A percentile compares a stretch with the other conserved stretches of the same genome.
Conservation (phyloP, 176 grass and related monocot species). For the Cymbopogon citratus region DNA sequence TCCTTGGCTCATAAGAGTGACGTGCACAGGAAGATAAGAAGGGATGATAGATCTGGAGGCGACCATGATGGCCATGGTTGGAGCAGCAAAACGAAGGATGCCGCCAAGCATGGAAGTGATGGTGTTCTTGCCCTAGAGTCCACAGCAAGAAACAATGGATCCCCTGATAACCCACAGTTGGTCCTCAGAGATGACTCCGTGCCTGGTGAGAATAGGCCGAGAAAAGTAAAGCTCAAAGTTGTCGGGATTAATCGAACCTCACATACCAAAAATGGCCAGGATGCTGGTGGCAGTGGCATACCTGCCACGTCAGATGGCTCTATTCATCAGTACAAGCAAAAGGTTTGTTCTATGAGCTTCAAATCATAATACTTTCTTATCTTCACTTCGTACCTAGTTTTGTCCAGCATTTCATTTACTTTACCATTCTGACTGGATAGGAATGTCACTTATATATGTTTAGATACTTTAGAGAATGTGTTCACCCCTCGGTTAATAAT, state of each 20-base stretch:
- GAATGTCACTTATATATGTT: neutral
- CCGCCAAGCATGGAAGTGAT: conserved; percentile 24
- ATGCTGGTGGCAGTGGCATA: conserved; percentile 11
- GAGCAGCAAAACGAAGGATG: conserved; percentile 32
- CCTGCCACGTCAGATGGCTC: conserved; percentile 17
- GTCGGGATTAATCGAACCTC: conserved; percentile 55
- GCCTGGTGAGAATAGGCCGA: conserved; percentile 42
- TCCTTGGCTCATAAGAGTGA: conserved; percentile 15
- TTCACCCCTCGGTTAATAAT: neutral
- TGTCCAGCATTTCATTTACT: neutral
- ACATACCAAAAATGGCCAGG: conserved; percentile 40
- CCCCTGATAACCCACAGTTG: conserved; percentile 22
- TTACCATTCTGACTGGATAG: neutral
- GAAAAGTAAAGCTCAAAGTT: conserved; percentile 82
- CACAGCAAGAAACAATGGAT: conserved; percentile 15
- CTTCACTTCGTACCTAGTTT: neutral
- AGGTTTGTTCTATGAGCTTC: conserved; percentile 50
- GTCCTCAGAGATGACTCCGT: neutral
- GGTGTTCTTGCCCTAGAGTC: conserved; percentile 37
- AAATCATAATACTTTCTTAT: neutral
- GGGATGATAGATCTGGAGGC: conserved; percentile 33
- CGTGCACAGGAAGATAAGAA: conserved; percentile 34
- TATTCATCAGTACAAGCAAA: conserved; percentile 42
- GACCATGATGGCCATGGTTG: conserved; percentile 24
- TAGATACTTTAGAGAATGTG: neutral